These are phyloP conservation scores for Astrephomene gubernaculifera DNA, from an alignment of 139 green algal genomes.

Conservation along the genomic window DNA sequence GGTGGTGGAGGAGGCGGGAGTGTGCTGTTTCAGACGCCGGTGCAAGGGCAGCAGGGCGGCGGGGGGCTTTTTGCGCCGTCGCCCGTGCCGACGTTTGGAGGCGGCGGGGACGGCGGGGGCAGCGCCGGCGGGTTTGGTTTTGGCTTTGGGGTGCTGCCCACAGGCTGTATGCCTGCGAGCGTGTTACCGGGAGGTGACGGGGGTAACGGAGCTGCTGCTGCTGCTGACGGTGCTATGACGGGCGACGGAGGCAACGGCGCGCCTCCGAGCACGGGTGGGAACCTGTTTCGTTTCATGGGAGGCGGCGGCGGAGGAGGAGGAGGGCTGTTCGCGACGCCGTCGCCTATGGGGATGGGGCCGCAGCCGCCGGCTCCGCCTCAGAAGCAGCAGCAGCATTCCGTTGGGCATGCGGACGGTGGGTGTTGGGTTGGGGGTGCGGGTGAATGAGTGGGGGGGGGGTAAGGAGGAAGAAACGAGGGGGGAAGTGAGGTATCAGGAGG, in stretches of 20 bases:
- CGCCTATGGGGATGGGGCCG: conserved; percentile 13
- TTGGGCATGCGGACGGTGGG: background rate
- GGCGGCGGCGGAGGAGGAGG: background rate
- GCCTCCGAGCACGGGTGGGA: background rate
- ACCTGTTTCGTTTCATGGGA: conserved; percentile 9
- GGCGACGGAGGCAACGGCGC: background rate
- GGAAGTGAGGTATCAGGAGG: too few species aligned
- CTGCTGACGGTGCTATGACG: background rate
- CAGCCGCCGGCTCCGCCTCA: conserved; percentile 45
- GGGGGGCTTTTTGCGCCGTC: conserved; percentile 22
- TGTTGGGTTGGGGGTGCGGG: background rate
- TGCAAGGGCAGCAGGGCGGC: conserved; percentile 3
- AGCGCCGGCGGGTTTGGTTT: background rate
- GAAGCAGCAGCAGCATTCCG: background rate
- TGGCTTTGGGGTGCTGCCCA: background rate
- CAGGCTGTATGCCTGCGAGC: background rate
- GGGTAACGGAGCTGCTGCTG: background rate
- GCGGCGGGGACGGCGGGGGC: background rate
- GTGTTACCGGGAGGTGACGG: background rate
- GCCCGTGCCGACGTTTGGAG: conserved; percentile 3
- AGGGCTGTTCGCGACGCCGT: conserved; percentile 57
- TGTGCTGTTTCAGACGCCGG: conserved; percentile 11
- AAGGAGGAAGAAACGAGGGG: background rate
- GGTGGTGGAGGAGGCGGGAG: background rate
- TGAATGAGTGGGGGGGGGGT: background rate